These are phyloP conservation scores for Xylariaceae sp. DNA, from an alignment of 2,329 filamentous ascomycete genomes.

Conservation along the genomic window DNA sequence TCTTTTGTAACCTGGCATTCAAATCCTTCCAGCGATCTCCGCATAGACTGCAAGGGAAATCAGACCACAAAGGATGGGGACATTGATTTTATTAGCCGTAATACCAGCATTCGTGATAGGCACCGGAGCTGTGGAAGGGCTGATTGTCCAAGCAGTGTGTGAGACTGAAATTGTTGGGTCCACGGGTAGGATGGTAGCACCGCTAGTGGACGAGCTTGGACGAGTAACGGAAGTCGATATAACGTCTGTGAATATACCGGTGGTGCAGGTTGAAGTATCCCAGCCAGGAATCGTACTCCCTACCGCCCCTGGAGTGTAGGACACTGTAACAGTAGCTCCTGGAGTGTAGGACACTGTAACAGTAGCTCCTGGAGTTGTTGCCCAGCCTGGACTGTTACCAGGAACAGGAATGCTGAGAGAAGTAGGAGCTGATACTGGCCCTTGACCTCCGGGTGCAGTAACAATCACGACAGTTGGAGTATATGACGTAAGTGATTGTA, in stretches of 20 bases:
- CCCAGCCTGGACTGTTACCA: conserved; percentile 5
- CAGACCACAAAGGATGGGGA: conserved; percentile 6
- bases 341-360: conserved; percentile 8
- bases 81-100: conserved; percentile 2
- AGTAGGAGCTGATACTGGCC: conserved; percentile 2
- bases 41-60: conserved; percentile 6
- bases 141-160: conserved; percentile 9
- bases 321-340: conserved; percentile 10
- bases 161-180: conserved; percentile 8
- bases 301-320: conserved; percentile 4
- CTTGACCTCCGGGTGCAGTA: conserved; percentile 13
- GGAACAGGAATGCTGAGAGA: conserved; percentile 1
- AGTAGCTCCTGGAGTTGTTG: conserved; percentile 10
- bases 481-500: conserved; percentile 1
- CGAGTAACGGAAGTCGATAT: conserved; percentile 5
- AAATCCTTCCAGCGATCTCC: conserved; percentile 3
- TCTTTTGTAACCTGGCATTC: too few relatives aligned
- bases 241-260: conserved; percentile 13
- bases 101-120: conserved; percentile 9
- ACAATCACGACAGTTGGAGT: conserved; percentile 1
- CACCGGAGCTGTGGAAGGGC: conserved; percentile 7
- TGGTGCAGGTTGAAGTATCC: conserved; percentile 15
- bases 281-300: not conserved
- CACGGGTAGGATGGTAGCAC: conserved; percentile 10
- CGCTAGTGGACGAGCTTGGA: conserved; percentile 7